Conservation (phyloP, 2,329 filamentous ascomycete genomes). For the Cercospora beticola region DNA sequence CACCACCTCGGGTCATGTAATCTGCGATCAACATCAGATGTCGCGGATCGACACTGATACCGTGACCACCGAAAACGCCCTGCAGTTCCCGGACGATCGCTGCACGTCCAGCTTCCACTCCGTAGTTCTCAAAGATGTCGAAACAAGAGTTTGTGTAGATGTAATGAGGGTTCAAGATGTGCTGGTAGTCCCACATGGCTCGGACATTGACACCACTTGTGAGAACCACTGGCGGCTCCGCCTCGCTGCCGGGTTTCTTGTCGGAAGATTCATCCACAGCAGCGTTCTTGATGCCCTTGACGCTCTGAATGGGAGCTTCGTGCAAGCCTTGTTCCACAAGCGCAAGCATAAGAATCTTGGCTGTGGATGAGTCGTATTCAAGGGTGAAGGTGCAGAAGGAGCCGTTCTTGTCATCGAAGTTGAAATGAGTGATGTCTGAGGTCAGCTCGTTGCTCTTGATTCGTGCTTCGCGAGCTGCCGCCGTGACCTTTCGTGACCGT, state of each 20-base stretch:
- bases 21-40: slow-evolving; percentile 96
- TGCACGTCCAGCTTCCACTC: slow-evolving; percentile 86
- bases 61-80: slow-evolving; percentile 83
- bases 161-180: slow-evolving; percentile 80
- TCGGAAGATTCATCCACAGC: slow-evolving; percentile 63
- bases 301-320: slow-evolving; percentile 81
- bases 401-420: slow-evolving; percentile 72
- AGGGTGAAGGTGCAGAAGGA: slow-evolving; percentile 78
- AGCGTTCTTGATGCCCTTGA: slow-evolving; percentile 72
- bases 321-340: slow-evolving; percentile 79
- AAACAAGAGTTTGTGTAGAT: slow-evolving; percentile 92
- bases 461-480: slow-evolving; percentile 59
- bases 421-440: slow-evolving; percentile 70
- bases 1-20: slow-evolving; percentile 92
- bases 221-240: slow-evolving; percentile 56
- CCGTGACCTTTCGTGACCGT: slow-evolving; percentile 41
- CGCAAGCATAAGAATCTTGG: slow-evolving; percentile 91
- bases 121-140: slow-evolving; percentile 79
- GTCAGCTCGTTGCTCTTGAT: slow-evolving; percentile 59
- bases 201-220: slow-evolving; percentile 83
- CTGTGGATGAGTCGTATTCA: slow-evolving; percentile 73
- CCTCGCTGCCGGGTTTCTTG: slow-evolving; percentile 49
- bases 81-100: slow-evolving; percentile 85
- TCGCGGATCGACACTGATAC: slow-evolving; percentile 85
- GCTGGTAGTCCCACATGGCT: slow-evolving; percentile 85